These are phyloP conservation scores for Decorospora gaudefroyi DNA, from an alignment of 2,329 filamentous ascomycete genomes.

Conservation along the genomic window DNA sequence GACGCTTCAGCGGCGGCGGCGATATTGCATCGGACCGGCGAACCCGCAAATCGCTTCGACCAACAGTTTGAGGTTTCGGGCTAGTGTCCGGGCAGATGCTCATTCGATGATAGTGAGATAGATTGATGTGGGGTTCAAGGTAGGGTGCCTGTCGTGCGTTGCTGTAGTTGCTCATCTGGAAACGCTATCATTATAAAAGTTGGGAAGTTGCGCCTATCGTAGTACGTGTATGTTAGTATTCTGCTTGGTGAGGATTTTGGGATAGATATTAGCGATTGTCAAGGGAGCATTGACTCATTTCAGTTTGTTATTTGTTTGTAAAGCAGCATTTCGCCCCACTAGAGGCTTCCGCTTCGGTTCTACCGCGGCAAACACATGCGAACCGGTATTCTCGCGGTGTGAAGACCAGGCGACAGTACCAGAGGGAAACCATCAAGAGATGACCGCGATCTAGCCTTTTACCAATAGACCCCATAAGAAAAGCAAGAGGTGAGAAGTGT, in stretches of 20 bases:
- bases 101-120: neutral
- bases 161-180: slow-evolving; percentile 6
- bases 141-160: neutral
- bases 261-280: too few relatives aligned
- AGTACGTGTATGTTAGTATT: slow-evolving; percentile 5
- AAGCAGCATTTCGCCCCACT: slow-evolving; percentile 33
- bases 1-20: slow-evolving; percentile 33
- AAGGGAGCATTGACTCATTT: slow-evolving; percentile 24
- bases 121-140: neutral
- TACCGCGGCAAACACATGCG: slow-evolving; percentile 10
- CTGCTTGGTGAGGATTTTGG: neutral
- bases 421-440: slow-evolving; percentile 30
- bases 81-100: neutral
- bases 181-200: neutral
- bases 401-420: slow-evolving; percentile 3
- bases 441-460: slow-evolving; percentile 43
- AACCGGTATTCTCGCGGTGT: slow-evolving; percentile 8
- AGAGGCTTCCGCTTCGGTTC: slow-evolving; percentile 31
- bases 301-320: slow-evolving; percentile 24
- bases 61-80: neutral
- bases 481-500: neutral
- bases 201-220: neutral
- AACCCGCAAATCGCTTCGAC: neutral
- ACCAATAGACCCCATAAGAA: slow-evolving; percentile 37
- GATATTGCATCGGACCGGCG: slow-evolving; percentile 21